phyloP scores from a whole-genome alignment of 2,329 filamentous ascomycete genomes.

The Ascochyta fabae region DNA sequence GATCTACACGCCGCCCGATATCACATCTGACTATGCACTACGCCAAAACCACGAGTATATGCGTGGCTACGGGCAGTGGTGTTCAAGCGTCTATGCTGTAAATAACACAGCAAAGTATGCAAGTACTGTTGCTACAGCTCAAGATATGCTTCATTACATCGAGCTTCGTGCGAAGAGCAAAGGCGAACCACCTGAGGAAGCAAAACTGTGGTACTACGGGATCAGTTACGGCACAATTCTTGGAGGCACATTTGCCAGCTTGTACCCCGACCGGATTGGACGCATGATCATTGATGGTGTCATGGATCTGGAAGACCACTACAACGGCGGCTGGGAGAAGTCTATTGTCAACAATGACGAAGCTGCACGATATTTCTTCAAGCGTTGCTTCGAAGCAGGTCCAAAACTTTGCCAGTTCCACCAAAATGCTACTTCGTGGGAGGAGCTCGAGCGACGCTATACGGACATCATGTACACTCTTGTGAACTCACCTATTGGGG shows the following conservation, averaged over 20 bases:
- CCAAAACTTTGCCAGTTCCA: constrained; percentile 21
- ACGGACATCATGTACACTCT: constrained; percentile 14
- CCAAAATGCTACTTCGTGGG: constrained; percentile 22
- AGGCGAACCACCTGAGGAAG: constrained; percentile 31
- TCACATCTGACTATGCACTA: constrained; percentile 12
- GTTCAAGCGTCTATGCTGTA: constrained; percentile 16
- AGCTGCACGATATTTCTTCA: constrained; percentile 61
- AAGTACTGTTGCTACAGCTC: constrained; percentile 38
- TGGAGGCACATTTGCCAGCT: constrained; percentile 54
- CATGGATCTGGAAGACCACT: constrained; percentile 55
- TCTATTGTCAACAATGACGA: constrained; percentile 62
- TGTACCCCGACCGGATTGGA: constrained; percentile 53
- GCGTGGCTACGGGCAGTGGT: constrained; percentile 30
- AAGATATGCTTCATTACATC: constrained; percentile 42
- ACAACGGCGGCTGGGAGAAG: constrained; percentile 41
- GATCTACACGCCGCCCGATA: constrained; percentile 4
- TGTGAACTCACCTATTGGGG: constrained; percentile 11
- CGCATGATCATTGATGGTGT: constrained; percentile 54
- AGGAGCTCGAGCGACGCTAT: constrained; percentile 24
- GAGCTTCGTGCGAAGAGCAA: constrained; percentile 25
- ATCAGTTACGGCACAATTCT: constrained; percentile 56
- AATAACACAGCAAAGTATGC: constrained; percentile 38
- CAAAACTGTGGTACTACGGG: constrained; percentile 49
- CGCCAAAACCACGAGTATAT: constrained; percentile 18
- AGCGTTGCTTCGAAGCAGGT: constrained; percentile 61